Base-by-base conservation (phyloP, 73 alveolate genomes). In the Tetrahymena thermophila region DNA sequence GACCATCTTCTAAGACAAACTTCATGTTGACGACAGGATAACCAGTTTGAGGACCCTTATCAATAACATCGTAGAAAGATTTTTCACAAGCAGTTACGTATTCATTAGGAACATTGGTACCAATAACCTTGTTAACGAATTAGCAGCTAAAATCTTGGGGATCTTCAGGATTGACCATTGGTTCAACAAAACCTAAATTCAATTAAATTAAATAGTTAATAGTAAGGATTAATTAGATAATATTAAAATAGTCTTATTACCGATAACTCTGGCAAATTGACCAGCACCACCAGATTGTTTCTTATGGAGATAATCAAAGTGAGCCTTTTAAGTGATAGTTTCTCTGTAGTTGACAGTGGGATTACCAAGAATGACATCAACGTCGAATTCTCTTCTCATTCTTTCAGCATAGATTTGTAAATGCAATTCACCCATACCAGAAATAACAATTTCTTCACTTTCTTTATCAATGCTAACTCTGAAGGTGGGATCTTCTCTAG, bases 351-450 rank as follows among this genome's bases (percentile, higher is more conserved):
- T 98, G 71, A 98, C 99, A 95, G 99, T 97, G 4, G 99, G 99
- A 94, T 97, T 97, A 25, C 99, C 99, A 11, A 98, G 97, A 57
- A 42, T 85, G 10, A 97, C 98, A 25, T 97, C 99, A 37, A 98
- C 95, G 35, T 97, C 98, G 94, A 96, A 98, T 93, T 98, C 99
- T 50, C 99, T 95, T 97, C 97, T 98, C 97, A 98, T 96, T 94
- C 99, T 96, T 96, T 98, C 99, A 55, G 98, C 98, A 94, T 98
- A 98, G 57, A 98, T 97, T 89, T 97, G 97, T 84, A 98, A 94
- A 96, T 98, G 99, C 57, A 98, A 98, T 95, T 98, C 99, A 44
- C 99, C 99, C 99, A 98, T 98, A 23, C 99, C 99, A 19, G 99
- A 98, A 94, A 98, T 98, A 93, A 98, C 96, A 93, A 99, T 98